A percentile compares a stretch with the other conserved stretches of the same genome.
Conservation (phyloP, 1,284 basidiomycete species). For the Ustilago curta region DNA sequence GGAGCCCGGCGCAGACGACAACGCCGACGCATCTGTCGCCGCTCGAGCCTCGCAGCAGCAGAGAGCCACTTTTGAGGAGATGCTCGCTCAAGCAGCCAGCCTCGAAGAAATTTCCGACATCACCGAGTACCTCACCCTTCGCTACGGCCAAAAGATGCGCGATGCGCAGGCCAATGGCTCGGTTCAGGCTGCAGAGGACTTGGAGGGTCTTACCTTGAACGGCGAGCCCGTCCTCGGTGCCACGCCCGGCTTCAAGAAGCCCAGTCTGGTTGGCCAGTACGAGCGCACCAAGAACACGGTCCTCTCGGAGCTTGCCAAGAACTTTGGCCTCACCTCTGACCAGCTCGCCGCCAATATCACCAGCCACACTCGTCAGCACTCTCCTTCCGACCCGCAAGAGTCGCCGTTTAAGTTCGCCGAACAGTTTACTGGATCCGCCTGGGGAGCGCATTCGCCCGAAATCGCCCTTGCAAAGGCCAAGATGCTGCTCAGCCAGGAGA, state of each 20-base stretch:
- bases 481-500: conserved; percentile 87
- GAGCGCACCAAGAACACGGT: conserved; percentile 85
- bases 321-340: conserved; percentile 81
- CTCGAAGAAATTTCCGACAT: conserved; percentile 92
- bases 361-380: conserved; percentile 72
- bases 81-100: conserved; percentile 70
- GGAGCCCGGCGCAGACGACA: conserved; percentile 77
- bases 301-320: conserved; percentile 80
- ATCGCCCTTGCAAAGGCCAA: conserved; percentile 73
- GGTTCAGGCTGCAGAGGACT: conserved; percentile 73
- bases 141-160: conserved; percentile 74
- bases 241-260: conserved; percentile 76
- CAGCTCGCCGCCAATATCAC: conserved; percentile 85
- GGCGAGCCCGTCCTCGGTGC: conserved; percentile 67
- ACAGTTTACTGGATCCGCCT: conserved; percentile 64
- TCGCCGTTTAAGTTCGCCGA: conserved; percentile 54
- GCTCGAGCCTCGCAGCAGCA: conserved; percentile 22
- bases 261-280: conserved; percentile 86
- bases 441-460: conserved; percentile 51
- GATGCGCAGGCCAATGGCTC: conserved; percentile 74
- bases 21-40: conserved; percentile 8
- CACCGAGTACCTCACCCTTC: conserved; percentile 89
- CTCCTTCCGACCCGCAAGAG: conserved; percentile 75
- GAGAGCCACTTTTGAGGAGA: conserved; percentile 48
- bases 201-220: conserved; percentile 42